Evolutionary conservation across 2,329 filamentous ascomycete genomes (phyloP).

Genomic region (Ophiostoma australiae): DNA sequence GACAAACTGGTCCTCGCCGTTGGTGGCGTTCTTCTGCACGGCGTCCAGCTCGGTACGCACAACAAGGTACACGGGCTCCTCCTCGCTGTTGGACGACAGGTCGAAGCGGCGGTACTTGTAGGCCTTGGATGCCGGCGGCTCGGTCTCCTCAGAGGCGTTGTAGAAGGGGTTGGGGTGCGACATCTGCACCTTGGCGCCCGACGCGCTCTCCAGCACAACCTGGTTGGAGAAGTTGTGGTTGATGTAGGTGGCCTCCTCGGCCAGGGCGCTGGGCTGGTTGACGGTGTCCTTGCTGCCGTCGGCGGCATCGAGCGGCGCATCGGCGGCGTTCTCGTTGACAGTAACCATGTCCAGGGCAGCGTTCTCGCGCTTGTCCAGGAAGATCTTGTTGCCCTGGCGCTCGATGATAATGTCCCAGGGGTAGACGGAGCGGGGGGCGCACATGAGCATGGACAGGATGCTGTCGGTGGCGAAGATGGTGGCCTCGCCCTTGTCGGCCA

Average conservation of each 20-base stretch:
- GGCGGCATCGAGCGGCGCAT: slow-evolving; percentile 84
- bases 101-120: slow-evolving; percentile 99
- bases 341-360: slow-evolving; percentile 95
- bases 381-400: slow-evolving; percentile 92
- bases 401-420: slow-evolving; percentile 97
- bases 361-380: slow-evolving; percentile 96
- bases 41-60: slow-evolving; percentile 95
- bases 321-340: slow-evolving; percentile 96
- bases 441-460: slow-evolving; percentile 99
- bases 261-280: slow-evolving; percentile 88
- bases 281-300: slow-evolving; percentile 91
- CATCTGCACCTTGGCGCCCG: slow-evolving; percentile 76
- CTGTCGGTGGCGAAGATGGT: slow-evolving; percentile 96
- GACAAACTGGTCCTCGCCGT: slow-evolving; percentile 83
- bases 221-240: slow-evolving; percentile 99
- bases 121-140: slow-evolving; percentile 88
- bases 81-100: slow-evolving; percentile 87
- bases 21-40: slow-evolving; percentile 92
- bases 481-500: slow-evolving; percentile 91
- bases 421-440: slow-evolving; percentile 91
- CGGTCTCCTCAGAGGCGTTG: slow-evolving; percentile 85
- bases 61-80: slow-evolving; percentile 87
- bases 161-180: slow-evolving; percentile 93
- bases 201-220: slow-evolving; percentile 77
- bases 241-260: slow-evolving; percentile 97